A percentile compares a stretch with the other conserved stretches of the same genome.
Evolutionary conservation across 2,329 filamentous ascomycete genomes (phyloP).

Genomic region (Verticillium alfalfae): DNA sequence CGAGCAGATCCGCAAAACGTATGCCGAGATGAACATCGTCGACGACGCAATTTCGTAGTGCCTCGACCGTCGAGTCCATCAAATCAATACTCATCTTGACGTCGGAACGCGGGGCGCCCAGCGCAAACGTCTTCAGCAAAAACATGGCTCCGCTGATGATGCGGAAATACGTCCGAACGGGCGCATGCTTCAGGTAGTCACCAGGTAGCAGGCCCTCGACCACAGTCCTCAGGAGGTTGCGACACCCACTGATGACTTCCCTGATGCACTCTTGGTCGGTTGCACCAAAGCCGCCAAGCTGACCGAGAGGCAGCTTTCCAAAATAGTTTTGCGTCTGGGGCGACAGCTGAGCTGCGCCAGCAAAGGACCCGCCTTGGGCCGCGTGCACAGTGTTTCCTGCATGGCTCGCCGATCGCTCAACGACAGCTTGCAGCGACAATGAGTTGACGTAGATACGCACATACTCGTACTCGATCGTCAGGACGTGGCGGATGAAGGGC

Average conservation of each 20-base stretch:
- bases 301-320: slow-evolving; percentile 58
- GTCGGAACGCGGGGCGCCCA: slow-evolving; percentile 73
- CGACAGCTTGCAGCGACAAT: slow-evolving; percentile 86
- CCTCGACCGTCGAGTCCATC: slow-evolving; percentile 69
- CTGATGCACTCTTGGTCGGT: slow-evolving; percentile 69
- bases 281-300: slow-evolving; percentile 57
- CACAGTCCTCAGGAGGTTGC: slow-evolving; percentile 71
- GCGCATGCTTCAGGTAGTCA: slow-evolving; percentile 75
- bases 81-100: slow-evolving; percentile 69
- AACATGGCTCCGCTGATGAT: slow-evolving; percentile 86
- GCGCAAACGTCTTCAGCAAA: slow-evolving; percentile 75
- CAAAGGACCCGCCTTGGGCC: slow-evolving; percentile 20
- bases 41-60: slow-evolving; percentile 71
- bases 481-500: slow-evolving; percentile 64
- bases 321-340: slow-evolving; percentile 61
- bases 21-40: slow-evolving; percentile 84
- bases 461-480: slow-evolving; percentile 94
- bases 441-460: slow-evolving; percentile 94
- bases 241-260: slow-evolving; percentile 72
- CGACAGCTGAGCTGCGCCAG: slow-evolving; percentile 41
- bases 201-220: slow-evolving; percentile 70
- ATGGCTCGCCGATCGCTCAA: slow-evolving; percentile 83
- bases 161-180: slow-evolving; percentile 78
- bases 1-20: slow-evolving; percentile 76
- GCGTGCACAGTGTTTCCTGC: slow-evolving; percentile 40